Conservation (phyloP, 306 rosid genomes). For the Rosa rugosa region DNA sequence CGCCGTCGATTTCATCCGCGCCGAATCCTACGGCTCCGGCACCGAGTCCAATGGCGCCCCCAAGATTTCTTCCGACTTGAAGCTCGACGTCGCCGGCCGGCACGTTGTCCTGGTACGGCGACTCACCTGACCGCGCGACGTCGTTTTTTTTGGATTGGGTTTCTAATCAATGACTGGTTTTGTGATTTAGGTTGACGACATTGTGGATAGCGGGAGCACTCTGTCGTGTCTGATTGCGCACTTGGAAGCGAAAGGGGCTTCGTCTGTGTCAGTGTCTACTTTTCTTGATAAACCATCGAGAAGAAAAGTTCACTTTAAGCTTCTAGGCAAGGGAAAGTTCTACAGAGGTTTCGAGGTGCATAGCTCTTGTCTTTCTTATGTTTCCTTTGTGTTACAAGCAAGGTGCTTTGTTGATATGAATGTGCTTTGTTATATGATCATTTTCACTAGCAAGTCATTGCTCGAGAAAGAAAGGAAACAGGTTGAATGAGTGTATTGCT, state of each 20-base stretch:
- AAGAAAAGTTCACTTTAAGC: constrained; percentile 59
- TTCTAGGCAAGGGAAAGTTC: constrained; percentile 64
- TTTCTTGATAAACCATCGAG: constrained; percentile 80
- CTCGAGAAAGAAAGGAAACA: background rate
- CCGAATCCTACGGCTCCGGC: constrained; percentile 72
- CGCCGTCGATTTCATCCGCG: constrained; percentile 64
- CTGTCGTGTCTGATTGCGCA: constrained; percentile 47
- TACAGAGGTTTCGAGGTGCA: constrained; percentile 75
- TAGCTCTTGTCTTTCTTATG: background rate
- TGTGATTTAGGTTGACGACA: constrained; percentile 69
- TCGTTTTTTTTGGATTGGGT: too few species aligned
- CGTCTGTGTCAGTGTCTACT: constrained; percentile 78
- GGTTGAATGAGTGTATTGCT: background rate
- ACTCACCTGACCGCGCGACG: background rate
- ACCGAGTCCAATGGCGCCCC: constrained; percentile 62
- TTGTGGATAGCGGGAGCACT: constrained; percentile 81
- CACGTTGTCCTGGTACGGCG: constrained; percentile 76
- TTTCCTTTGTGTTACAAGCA: background rate
- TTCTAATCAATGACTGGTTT: background rate
- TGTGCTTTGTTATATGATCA: background rate
- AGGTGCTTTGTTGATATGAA: background rate
- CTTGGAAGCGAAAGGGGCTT: constrained; percentile 71
- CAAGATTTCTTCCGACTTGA: constrained; percentile 56
- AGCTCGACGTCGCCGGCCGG: constrained; percentile 54
- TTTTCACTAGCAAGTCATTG: background rate